Conservation (phyloP, 495 filamentous ascomycete species). For the Cercophora sp. region DNA sequence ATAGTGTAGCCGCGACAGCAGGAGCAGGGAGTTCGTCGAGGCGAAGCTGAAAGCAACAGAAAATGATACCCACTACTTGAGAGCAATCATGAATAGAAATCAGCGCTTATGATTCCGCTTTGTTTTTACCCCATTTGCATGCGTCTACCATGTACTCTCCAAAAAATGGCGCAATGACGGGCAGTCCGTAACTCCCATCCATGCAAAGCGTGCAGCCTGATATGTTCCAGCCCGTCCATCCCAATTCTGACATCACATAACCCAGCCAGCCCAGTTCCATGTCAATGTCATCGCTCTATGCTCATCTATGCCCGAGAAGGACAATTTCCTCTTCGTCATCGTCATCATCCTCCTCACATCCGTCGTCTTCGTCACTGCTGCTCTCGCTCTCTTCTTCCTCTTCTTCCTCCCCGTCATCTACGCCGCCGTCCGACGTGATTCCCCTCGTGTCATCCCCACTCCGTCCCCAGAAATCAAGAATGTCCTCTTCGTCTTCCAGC, state of each 20-base stretch:
- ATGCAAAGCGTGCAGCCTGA: too few species aligned
- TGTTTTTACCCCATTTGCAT: too few species aligned
- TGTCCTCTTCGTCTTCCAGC: constrained; percentile 50
- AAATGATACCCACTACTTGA: neutral
- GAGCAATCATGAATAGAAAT: too few species aligned
- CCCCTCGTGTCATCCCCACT: constrained; percentile 3
- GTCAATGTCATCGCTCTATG: too few species aligned
- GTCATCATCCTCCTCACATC: constrained; percentile 38
- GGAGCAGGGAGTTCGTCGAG: neutral
- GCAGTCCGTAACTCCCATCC: too few species aligned
- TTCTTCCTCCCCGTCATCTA: constrained; percentile 7
- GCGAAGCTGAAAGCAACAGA: neutral
- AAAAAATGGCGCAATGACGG: too few species aligned
- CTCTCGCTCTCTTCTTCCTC: constrained; percentile 35
- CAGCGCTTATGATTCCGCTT: too few species aligned
- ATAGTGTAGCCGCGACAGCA: constrained; percentile 8
- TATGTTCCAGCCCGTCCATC: neutral
- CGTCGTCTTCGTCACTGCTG: constrained; percentile 37
- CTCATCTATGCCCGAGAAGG: constrained; percentile 65
- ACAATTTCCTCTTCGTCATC: constrained; percentile 60
- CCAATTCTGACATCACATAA: too few species aligned
- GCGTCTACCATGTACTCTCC: too few species aligned
- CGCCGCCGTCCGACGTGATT: neutral
- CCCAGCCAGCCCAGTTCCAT: too few species aligned
- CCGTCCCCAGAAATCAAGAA: constrained; percentile 63